These are phyloP conservation scores for Cercophora samala DNA, from an alignment of 495 filamentous ascomycete species.

Conservation along the genomic window DNA sequence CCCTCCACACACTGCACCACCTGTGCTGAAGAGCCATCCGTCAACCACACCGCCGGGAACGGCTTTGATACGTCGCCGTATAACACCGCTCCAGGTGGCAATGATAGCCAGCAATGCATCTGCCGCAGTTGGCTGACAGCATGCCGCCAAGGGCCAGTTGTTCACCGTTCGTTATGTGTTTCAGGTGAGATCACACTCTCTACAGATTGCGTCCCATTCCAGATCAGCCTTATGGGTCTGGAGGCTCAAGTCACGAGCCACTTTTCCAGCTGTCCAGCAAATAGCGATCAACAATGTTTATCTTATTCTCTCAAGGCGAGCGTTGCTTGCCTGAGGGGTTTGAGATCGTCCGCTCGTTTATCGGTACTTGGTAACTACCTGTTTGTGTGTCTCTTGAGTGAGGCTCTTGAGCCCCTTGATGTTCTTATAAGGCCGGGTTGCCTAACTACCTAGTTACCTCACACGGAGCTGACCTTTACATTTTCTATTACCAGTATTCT, in stretches of 20 bases:
- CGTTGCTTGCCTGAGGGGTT: neutral
- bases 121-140: neutral
- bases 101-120: neutral
- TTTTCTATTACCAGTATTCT: no score
- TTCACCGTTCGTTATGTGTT: slow-evolving; percentile 5
- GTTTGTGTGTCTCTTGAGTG: neutral
- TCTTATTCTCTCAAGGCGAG: neutral
- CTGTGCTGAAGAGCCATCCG: neutral
- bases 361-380: neutral
- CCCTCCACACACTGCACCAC: neutral
- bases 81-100: neutral
- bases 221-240: neutral
- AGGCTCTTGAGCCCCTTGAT: neutral
- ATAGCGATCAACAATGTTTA: neutral
- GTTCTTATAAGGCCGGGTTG: neutral
- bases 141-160: neutral
- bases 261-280: neutral
- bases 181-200: slow-evolving; percentile 5
- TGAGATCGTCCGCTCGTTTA: neutral
- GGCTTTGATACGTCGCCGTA: neutral
- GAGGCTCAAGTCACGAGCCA: neutral
- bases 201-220: neutral
- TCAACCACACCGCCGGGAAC: neutral
- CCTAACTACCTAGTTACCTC: neutral
- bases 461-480: no score